Evolutionary conservation across 352 stramenopile species (phyloP), one percentile per base, ranked within the genome.

Genomic region (Phytopythium mirpurense): DNA sequence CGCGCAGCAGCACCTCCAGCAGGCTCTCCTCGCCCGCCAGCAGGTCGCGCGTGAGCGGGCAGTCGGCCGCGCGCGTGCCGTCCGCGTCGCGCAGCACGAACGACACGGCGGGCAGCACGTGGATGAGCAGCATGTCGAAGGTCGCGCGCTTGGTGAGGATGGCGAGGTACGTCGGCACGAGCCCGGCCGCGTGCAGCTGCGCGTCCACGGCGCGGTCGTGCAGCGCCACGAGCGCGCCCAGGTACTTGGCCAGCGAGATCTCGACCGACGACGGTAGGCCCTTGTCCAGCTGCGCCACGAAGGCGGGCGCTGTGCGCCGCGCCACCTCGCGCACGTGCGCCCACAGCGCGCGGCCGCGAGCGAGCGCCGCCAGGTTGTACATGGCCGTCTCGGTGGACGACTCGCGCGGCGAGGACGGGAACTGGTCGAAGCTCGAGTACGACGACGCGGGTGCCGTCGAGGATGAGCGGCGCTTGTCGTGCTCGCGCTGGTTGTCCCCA

Each of bases 51-150:
- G 80, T 90, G 36, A 94, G 61, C 24, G 77, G 74, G 31, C 80
- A 91, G 50, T 89, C 84, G 21, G 82, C 84, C 1, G 71, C 62
- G 16, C 84, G 69, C 10, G 68, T 70, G 18, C 67, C 70, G 35
- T 91, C 82, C 12, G 63, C 69, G 66, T 94, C 84, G 32, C 78
- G 79, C 38, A 94, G 58, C 49, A 94, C 74, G 54, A 88, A 94
- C 12, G 80, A 79, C 24, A 94, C 76, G 1, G 81, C 78, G 1
- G 84, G 83, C 7, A 94, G 74, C 44, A 89, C 65, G 62, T 92
- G 84, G 47, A 94, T 92, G n/a, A 91, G 66, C 24, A 94, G 66
- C 84, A 94, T 94, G 47, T 94, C 84, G 34, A 90, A 91, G 23
- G 70, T 73, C 47, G 84, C 74, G 18, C 82, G 81, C 19, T 72